Evolutionary conservation across 345 rosid species (phyloP).

Genomic region (Syzygium aqueum): DNA sequence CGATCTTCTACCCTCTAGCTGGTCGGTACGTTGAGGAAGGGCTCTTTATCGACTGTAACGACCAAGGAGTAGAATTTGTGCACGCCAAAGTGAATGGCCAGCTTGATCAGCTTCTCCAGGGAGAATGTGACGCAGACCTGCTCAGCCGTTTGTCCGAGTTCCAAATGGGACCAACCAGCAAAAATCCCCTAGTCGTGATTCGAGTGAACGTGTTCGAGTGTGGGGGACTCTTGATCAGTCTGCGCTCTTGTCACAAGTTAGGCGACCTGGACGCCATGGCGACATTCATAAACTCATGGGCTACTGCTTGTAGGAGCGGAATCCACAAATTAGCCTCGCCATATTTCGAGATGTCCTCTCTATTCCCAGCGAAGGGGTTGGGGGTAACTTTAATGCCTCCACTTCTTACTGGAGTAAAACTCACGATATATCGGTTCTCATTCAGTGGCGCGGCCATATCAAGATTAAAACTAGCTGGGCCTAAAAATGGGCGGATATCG

Average conservation of each 20-base stretch:
- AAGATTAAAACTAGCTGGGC: neutral
- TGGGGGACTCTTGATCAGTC: neutral
- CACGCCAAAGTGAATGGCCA: neutral
- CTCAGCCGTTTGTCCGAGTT: neutral
- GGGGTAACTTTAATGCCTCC: accelerated
- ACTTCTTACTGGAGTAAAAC: neutral
- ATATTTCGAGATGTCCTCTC: neutral
- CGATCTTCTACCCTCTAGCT: neutral
- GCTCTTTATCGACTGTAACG: neutral
- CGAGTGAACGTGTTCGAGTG: neutral
- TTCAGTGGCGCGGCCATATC: neutral
- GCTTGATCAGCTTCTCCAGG: neutral
- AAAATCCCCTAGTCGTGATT: neutral
- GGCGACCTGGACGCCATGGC: neutral
- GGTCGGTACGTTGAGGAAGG: neutral
- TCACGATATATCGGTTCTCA: neutral
- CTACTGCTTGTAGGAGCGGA: neutral
- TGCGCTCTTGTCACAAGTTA: neutral
- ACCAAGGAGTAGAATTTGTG: neutral
- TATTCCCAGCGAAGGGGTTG: neutral
- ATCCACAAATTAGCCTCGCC: neutral
- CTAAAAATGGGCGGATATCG: neutral
- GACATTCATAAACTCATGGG: neutral
- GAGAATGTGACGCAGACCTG: neutral
- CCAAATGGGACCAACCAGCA: neutral